Evolutionary conservation across 225 moss, liverwort and hornwort species (phyloP).

Genomic region (Bryoerythrophyllum caledonicum): DNA sequence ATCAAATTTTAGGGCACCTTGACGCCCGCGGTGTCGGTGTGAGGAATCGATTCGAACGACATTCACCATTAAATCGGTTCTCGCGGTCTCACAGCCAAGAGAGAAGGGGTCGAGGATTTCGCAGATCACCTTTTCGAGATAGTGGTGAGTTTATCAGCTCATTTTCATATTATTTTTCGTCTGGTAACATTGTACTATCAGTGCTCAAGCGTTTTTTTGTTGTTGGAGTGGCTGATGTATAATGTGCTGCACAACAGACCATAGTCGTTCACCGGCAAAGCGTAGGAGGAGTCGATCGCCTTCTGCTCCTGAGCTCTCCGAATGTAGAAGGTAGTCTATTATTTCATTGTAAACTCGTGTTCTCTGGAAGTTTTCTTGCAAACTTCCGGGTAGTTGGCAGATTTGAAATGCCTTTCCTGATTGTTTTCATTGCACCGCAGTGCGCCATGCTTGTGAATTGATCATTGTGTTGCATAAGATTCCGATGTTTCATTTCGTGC

Average conservation of each 20-base stretch:
- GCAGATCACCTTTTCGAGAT: conserved; percentile 53
- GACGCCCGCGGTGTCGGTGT: conserved; percentile 43
- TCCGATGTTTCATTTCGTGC: conserved; percentile 19
- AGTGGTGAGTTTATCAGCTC: conserved; percentile 33
- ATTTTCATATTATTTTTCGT: not conserved
- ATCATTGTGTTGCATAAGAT: conserved; percentile 1
- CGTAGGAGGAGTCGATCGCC: conserved; percentile 67
- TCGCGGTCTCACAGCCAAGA: conserved; percentile 59
- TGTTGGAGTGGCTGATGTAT: conserved; percentile 31
- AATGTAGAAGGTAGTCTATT: conserved; percentile 56
- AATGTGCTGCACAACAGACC: conserved; percentile 34
- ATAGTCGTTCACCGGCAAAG: conserved; percentile 57
- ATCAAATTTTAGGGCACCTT: conserved; percentile 46
- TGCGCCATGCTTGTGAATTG: conserved; percentile 19
- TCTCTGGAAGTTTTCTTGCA: conserved; percentile 11
- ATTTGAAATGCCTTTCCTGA: conserved; percentile 13
- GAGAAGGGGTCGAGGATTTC: conserved; percentile 55
- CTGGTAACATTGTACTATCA: not conserved
- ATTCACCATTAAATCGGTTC: conserved; percentile 48
- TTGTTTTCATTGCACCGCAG: not conserved
- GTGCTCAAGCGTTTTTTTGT: not conserved
- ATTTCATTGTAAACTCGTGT: conserved; percentile 21
- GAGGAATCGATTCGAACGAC: conserved; percentile 57
- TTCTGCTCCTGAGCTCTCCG: conserved; percentile 51
- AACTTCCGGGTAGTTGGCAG: conserved; percentile 7